Evolutionary conservation across 2,329 filamentous ascomycete species (phyloP).

Genomic region (Fusarium pilosicola): DNA sequence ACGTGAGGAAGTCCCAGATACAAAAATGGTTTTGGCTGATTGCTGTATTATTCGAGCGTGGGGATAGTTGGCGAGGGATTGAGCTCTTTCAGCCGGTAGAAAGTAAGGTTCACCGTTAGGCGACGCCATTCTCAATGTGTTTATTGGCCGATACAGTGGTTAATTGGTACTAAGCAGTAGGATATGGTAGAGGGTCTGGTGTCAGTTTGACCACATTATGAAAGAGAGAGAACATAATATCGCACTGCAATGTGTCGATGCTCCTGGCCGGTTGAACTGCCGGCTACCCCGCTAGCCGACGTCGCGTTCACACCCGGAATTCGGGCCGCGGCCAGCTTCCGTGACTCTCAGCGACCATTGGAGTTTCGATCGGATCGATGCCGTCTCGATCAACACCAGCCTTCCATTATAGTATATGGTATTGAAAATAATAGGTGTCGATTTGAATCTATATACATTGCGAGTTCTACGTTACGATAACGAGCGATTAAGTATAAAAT

Average conservation of each 20-base stretch:
- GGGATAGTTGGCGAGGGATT: not conserved
- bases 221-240: no score
- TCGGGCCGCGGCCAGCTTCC: not conserved
- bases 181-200: no score
- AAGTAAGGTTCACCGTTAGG: not conserved
- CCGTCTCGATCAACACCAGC: no score
- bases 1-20: not conserved
- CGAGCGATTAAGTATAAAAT: not conserved
- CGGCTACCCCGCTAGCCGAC: not conserved
- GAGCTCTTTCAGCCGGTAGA: not conserved
- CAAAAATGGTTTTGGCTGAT: not conserved
- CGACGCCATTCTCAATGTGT: no score
- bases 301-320: not conserved
- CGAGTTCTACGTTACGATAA: no score
- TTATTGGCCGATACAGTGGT: not conserved
- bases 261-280: not conserved
- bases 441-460: no score
- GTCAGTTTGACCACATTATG: no score
- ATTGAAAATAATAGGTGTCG: not conserved
- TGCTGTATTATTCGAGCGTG: not conserved
- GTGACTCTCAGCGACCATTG: not conserved
- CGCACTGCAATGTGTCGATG: no score
- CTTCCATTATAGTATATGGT: no score
- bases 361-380: no score
- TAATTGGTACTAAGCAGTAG: no score